Evolutionary conservation across 768 basidiomycete genomes (phyloP), one percentile per base, ranked within the genome.

Genomic region (Trametes gibbosa): DNA sequence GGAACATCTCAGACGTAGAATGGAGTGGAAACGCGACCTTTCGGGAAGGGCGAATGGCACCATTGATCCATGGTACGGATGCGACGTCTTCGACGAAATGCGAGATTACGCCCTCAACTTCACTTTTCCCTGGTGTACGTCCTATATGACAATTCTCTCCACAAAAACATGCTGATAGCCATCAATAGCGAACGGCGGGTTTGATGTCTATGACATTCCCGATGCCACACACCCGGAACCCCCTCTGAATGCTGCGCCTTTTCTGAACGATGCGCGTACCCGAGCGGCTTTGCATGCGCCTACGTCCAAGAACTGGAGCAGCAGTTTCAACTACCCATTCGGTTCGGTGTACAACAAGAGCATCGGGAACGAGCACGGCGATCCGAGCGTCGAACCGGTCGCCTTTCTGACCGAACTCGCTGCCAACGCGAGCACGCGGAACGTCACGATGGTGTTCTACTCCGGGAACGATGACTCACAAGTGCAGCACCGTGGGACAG

Each of bases 381-480:
- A 64, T 48, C 63, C 63, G 5, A 53, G 53, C 54, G 50, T 61
- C 52, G 86, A 84, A 63, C 80, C 87, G 14, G 85, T 86, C 75
- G 77, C 73, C 17, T 87, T 87, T 70, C 74, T 89, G 24, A 75
- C 79, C 0, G 85, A 85, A 35, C 77, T 89, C 24, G 85, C 86
- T 3, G 78, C 83, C 12, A 88, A 88, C 62, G 81, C 83, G 19
- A 79, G 84, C 0, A 75, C 74, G 1, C 77, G 78, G 3, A 70
- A 75, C 34, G 70, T 89, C 25, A 72, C 75, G 1, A 70, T 87
- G 21, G 71, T 88, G 16, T 70, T 88, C 29, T 88, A 75, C 66
- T 86, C 86, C 23, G 87, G 83, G 13, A 89, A 89, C 64, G 84
- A 87, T 61, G 87, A 90, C 68, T 73, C 82, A 6, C 79, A 87